Percentiles rank a stretch among this genome's conserved stretches.
Evolutionary conservation across 345 rosid species (phyloP).

Genomic region (Mallotus nudiflorus): DNA sequence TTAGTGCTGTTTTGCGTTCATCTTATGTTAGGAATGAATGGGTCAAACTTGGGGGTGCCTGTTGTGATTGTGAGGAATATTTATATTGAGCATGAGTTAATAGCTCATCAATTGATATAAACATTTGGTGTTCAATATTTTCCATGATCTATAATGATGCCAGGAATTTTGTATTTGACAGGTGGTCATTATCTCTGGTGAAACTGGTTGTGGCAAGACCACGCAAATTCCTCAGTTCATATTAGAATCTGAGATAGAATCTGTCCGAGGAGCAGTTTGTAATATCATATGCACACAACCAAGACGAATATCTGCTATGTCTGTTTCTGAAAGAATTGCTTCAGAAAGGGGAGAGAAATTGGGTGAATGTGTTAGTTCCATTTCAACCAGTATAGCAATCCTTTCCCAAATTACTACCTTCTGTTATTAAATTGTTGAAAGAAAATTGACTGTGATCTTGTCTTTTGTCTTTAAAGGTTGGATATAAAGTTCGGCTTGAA

Average conservation of each 20-base stretch:
- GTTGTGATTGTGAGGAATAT: neutral
- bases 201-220: conserved; percentile 99
- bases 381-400: conserved; percentile 13
- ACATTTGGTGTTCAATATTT: neutral
- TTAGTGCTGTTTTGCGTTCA: neutral
- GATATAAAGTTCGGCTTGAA: conserved; percentile 91
- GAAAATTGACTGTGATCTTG: conserved; percentile 14
- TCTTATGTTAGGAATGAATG: neutral
- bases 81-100: neutral
- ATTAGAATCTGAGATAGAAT: conserved; percentile 73
- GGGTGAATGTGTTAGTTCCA: conserved; percentile 88
- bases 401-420: conserved; percentile 17
- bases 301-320: conserved; percentile 85
- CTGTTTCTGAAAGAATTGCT: conserved; percentile 96
- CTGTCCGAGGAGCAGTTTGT: conserved; percentile 70
- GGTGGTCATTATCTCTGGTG: conserved; percentile 88
- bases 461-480: conserved; percentile 56
- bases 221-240: conserved; percentile 96
- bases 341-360: conserved; percentile 88
- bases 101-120: neutral
- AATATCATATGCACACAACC: conserved; percentile 96
- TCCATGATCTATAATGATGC: conserved; percentile 1
- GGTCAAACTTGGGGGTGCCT: neutral
- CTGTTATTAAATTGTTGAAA: conserved; percentile 5
- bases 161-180: conserved; percentile 32